Base-by-base conservation (phyloP, 2,329 filamentous ascomycete species). In the Arthrocladium fulminans region DNA sequence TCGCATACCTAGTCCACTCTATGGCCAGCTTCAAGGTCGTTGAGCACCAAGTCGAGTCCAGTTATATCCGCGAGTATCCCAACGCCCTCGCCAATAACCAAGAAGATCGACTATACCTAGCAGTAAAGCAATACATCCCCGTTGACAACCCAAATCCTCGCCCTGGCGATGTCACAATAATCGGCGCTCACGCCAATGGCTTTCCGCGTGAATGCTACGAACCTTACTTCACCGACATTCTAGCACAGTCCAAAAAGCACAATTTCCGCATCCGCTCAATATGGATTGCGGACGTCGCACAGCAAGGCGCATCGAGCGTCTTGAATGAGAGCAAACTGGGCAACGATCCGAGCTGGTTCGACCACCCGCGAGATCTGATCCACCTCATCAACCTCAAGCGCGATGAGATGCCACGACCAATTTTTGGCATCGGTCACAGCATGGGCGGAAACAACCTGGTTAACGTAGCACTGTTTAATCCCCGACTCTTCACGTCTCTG, bases 391-490 rank as follows among this genome's bases (percentile, higher is more conserved):
- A 63, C 32, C 50, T 59, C 8, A 63, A 63, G 40, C 54, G 61
- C 23, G 51, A 58, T 15, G 48, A 63, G n/a, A 65, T 66, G 61
- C 61, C 62, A 2, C 59, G 53, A 20, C 88, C 88, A 0, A 69
- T 94, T n/a, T 67, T 94, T 54, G 87, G 84, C 50, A 65, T 94
- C n/a, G 88, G 85, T 12, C 88, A 95, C 66, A 90, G 85, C 54
- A 86, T 89, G 69, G 88, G 88, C 55, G 85, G 74, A 55, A 76
- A 74, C 59, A 47, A 47, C 44, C 30, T 47, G 75, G 48, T 78
- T 84, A 51, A 71, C 86, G 10, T 71, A 84, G 2, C 45, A 2
- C 47, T 58, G 25, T 37, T 86, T 48, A 83, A 94, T 65, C 87
- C 88, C 1, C 81, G 86, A 7, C 77, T 94, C 10, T 73, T 94